phyloP scores from a whole-genome alignment of 345 rosid genomes.

The Aurinia saxatilis region DNA sequence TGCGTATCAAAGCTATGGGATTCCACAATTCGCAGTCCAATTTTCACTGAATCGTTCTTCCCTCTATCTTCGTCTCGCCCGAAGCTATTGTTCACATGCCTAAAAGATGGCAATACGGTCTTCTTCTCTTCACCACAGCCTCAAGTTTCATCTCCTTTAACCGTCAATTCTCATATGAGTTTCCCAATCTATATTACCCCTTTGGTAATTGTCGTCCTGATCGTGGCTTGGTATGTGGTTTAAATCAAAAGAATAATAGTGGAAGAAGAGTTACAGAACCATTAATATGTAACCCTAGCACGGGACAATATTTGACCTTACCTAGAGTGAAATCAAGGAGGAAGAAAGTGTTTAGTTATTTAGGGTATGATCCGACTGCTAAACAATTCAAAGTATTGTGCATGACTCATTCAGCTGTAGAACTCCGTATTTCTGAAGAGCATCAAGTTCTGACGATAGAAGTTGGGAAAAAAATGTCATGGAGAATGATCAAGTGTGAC shows the following conservation, averaged over 20 bases:
- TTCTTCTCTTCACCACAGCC: background rate
- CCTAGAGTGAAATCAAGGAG: background rate
- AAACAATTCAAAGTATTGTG: background rate
- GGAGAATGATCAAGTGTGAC: background rate
- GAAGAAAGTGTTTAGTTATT: background rate
- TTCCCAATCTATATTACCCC: background rate
- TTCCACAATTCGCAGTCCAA: background rate
- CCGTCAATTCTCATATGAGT: background rate
- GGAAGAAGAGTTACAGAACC: background rate
- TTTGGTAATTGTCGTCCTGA: background rate
- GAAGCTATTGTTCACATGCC: background rate
- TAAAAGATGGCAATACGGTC: background rate
- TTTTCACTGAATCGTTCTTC: background rate
- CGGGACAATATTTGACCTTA: background rate
- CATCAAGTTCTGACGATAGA: constrained; percentile 5
- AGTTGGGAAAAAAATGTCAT: background rate
- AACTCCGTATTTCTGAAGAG: background rate
- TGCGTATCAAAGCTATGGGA: background rate
- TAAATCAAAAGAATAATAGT: background rate
- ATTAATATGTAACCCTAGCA: constrained; percentile 15
- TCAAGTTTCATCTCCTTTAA: background rate
- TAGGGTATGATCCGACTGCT: background rate
- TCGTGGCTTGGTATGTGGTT: constrained; percentile 1
- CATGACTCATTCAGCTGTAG: background rate
- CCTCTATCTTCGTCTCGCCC: background rate